Conservation (phyloP, 2,329 filamentous ascomycete genomes). For the Paraphaeosphaeria sporulosa region DNA sequence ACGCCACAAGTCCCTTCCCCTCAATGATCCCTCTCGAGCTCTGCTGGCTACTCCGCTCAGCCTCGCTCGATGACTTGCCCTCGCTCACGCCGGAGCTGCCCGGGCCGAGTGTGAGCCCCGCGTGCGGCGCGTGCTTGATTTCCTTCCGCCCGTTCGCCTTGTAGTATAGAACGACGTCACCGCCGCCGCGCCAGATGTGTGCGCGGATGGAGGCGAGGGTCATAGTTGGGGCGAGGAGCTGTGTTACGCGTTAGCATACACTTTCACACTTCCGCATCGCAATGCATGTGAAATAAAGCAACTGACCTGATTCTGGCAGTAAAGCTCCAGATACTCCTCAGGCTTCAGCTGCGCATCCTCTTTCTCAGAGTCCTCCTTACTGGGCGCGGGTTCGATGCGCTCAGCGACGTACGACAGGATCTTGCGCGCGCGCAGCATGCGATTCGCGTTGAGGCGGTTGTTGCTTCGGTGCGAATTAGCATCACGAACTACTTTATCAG, state of each 20-base stretch:
- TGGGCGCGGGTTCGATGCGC: constrained; percentile 76
- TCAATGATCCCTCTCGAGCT: constrained; percentile 31
- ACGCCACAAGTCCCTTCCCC: constrained; percentile 16
- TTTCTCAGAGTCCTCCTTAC: constrained; percentile 63
- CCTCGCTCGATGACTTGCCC: constrained; percentile 44
- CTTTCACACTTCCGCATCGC: not conserved
- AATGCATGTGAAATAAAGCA: not conserved
- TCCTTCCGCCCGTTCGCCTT: constrained; percentile 87
- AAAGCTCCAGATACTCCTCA: constrained; percentile 93
- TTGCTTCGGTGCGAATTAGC: constrained; percentile 62
- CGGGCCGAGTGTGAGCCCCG: constrained; percentile 5
- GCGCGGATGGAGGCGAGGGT: constrained; percentile 91
- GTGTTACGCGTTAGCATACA: constrained; percentile 1
- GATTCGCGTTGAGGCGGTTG: constrained; percentile 91
- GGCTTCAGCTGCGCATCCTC: constrained; percentile 64
- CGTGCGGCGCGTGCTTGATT: constrained; percentile 45
- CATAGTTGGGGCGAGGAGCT: constrained; percentile 79
- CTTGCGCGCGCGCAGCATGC: constrained; percentile 95
- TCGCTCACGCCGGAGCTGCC: constrained; percentile 39
- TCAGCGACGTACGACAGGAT: constrained; percentile 92
- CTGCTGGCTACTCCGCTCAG: constrained; percentile 31
- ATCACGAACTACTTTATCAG: constrained; percentile 30
- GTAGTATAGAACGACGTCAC: constrained; percentile 89
- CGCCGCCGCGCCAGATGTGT: constrained; percentile 94
- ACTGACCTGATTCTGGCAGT: constrained; percentile 89